Evolutionary conservation across 495 filamentous ascomycete species (phyloP), one percentile per base, ranked within the genome.

Genomic region (Sordaria brevicollis): DNA sequence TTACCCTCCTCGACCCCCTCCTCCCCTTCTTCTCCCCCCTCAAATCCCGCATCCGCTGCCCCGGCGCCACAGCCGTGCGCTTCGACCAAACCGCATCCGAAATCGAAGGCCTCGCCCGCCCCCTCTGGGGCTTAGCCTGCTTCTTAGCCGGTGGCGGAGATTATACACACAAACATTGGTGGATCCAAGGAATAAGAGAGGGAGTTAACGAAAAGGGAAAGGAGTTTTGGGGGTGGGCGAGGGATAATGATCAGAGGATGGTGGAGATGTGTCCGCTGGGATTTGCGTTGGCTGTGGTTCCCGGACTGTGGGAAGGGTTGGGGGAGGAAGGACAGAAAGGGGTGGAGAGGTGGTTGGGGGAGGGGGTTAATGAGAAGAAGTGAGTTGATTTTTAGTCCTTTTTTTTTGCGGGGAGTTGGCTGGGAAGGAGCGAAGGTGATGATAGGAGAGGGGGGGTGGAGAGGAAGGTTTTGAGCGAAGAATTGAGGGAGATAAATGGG

Each of bases 191-290:
- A 13, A 82, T 93, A 43, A 86, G 84, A 43, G 83, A 86, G 21
- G 91, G 90, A 0, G 92, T 89, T 0, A 87, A 93, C 69, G 89
- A 89, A 1, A 80, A 84, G 41, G 83, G 82, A 71, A 80, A 84
- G 0, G 90, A 93, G 79, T 93, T 87, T 74, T 94, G 91, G 90
- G 90, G 90, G 5, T 85, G 86, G 39, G 88, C 90, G 67, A 83
- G 88, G 71, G 90, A 92, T 75, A 85, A 88, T 68, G 91, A 93
- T 72, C 90, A 93, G 82, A 82, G 91, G n/a, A 93, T 93, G 90
- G 91, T 93, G 21, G 91, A 93, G 76, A 92, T 92, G 86, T 92
- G 90, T 74, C 90, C 91, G 13, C 83, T 93, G 76, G 83, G 83
- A 0, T 91, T 85, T 69, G 85, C 89, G 37, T 77, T 91, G 70